A percentile compares a stretch with the other conserved stretches of the same genome.
phyloP scores from a whole-genome alignment of 345 rosid species.

The Cardiospermum halicacabum region DNA sequence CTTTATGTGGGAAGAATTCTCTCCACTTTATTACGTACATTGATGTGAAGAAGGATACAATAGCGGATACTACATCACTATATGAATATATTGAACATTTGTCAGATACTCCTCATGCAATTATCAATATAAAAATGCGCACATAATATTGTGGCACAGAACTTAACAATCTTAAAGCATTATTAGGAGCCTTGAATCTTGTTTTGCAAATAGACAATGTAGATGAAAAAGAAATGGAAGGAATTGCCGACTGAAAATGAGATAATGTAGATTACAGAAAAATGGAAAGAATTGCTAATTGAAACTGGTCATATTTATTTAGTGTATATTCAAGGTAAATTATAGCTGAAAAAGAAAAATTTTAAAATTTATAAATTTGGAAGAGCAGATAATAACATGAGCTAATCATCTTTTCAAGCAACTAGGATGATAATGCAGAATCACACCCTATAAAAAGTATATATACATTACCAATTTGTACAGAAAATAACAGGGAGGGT shows the following conservation, averaged over 20 bases:
- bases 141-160: neutral
- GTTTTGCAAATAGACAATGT: neutral
- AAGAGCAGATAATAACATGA: neutral
- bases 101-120: neutral
- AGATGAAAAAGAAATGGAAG: neutral
- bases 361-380: neutral
- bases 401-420: too few relatives aligned
- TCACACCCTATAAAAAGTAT: neutral
- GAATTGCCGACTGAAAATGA: neutral
- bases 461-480: neutral
- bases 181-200: neutral
- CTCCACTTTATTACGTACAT: slow-evolving; percentile 65
- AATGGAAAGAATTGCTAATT: too few relatives aligned
- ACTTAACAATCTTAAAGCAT: neutral
- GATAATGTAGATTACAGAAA: too few relatives aligned
- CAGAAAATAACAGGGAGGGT: too few relatives aligned
- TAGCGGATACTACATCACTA: slow-evolving; percentile 58
- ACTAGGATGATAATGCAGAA: too few relatives aligned
- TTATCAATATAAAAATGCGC: neutral
- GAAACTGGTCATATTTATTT: too few relatives aligned
- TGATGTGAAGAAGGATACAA: slow-evolving; percentile 74
- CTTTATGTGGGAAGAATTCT: slow-evolving; percentile 66
- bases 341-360: neutral
- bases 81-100: slow-evolving; percentile 9
- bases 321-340: neutral